Conservation (phyloP, 257 asterid genomes). For the Apocynum venetum region DNA sequence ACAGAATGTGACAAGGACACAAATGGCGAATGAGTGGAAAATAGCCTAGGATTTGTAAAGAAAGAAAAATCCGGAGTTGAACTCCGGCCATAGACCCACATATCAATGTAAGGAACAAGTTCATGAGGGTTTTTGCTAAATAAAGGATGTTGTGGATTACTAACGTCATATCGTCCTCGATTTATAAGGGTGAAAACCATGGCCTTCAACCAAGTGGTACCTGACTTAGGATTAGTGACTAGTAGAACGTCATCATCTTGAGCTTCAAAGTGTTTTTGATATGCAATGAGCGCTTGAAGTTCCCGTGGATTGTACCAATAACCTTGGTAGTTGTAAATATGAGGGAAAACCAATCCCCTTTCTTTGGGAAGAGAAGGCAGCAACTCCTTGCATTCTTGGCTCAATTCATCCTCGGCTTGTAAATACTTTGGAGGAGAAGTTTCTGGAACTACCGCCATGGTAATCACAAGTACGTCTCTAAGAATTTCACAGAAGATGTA, state of each 20-base stretch:
- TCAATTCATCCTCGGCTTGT: not conserved
- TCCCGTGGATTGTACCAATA: not conserved
- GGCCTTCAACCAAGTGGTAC: conserved; percentile 30
- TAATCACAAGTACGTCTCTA: no score
- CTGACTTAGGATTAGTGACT: not conserved
- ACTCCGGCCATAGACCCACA: not conserved
- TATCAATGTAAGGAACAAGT: conserved; percentile 12
- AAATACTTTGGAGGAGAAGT: not conserved
- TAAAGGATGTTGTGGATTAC: conserved; percentile 3
- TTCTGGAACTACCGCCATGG: no score
- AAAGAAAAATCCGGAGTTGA: conserved; percentile 3
- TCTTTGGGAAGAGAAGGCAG: conserved; percentile 9
- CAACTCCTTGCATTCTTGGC: conserved; percentile 1
- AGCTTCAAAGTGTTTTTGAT: conserved; percentile 19
- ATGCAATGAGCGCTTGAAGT: conserved; percentile 14
- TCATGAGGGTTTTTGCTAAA: conserved; percentile 2
- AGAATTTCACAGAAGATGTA: no score
- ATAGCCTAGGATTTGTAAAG: conserved; percentile 1
- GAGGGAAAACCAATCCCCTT: not conserved
- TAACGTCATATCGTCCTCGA: not conserved
- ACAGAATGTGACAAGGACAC: conserved; percentile 6
- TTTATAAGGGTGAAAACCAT: conserved; percentile 6
- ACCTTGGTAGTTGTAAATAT: conserved; percentile 15
- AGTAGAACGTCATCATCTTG: conserved; percentile 21
- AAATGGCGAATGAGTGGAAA: conserved; percentile 16